Percentiles rank a stretch among this genome's conserved stretches.
Conservation (phyloP, 1,139 yeast genomes). For the Kodamaea sp. region DNA sequence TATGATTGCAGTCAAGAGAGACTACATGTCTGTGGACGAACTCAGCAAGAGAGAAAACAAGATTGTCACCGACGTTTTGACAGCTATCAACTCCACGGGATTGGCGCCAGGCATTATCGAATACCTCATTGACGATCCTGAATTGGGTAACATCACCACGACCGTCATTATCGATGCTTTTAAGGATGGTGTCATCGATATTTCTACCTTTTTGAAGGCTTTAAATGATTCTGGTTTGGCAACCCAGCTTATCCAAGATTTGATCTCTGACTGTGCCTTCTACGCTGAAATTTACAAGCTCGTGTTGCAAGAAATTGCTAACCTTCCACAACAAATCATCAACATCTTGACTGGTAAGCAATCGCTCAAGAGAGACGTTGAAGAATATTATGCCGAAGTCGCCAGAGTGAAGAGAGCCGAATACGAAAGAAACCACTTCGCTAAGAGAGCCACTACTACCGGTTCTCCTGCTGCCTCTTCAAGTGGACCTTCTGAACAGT, state of each 20-base stretch:
- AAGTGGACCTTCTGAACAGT: conserved; percentile 8
- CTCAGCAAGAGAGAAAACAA: conserved; percentile 40
- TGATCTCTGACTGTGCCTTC: conserved; percentile 43
- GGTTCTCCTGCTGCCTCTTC: conserved; percentile 4
- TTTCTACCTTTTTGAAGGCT: conserved; percentile 42
- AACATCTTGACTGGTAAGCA: conserved; percentile 21
- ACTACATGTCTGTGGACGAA: conserved; percentile 23
- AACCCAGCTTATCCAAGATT: conserved; percentile 36
- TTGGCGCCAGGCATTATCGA: conserved; percentile 41
- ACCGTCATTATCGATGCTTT: conserved; percentile 31
- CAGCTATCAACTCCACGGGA: conserved; percentile 39
- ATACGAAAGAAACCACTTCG: conserved; percentile 5
- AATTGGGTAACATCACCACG: conserved; percentile 32
- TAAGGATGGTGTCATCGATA: conserved; percentile 36
- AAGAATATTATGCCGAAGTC: conserved; percentile 7
- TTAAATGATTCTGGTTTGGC: conserved; percentile 49
- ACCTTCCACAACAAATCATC: conserved; percentile 32
- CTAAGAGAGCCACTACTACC: conserved; percentile 12
- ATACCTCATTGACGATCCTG: conserved; percentile 35
- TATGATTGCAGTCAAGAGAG: conserved; percentile 33
- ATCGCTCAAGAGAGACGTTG: conserved; percentile 20
- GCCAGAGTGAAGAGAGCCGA: conserved; percentile 11
- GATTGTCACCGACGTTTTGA: conserved; percentile 46
- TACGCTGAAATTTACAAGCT: conserved; percentile 43
- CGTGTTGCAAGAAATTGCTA: conserved; percentile 32